These are phyloP conservation scores for Pseudopithomyces maydicus DNA, from an alignment of 2,329 filamentous ascomycete genomes.

Conservation along the genomic window DNA sequence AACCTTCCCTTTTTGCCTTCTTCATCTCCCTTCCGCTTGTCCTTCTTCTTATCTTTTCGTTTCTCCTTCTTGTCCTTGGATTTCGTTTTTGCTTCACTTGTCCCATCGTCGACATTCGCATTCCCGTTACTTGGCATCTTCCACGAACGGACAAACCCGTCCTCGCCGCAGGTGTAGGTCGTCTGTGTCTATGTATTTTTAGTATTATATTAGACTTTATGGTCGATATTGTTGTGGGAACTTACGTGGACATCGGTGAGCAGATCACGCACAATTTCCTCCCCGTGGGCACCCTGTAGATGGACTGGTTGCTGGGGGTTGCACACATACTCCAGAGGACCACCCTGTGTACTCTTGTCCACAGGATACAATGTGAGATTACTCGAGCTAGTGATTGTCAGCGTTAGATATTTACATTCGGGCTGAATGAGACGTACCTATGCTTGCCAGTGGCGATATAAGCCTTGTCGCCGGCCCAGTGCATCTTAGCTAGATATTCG, in stretches of 20 bases:
- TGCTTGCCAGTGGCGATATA: slow-evolving; percentile 70
- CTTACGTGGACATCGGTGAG: slow-evolving; percentile 46
- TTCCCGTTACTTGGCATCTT: slow-evolving; percentile 24
- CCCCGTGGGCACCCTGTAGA: slow-evolving; percentile 52
- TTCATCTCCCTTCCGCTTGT: slow-evolving; percentile 32
- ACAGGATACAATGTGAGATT: slow-evolving; percentile 39
- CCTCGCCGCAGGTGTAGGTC: slow-evolving; percentile 56
- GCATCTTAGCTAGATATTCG: slow-evolving; percentile 74
- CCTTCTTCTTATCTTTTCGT: slow-evolving; percentile 26
- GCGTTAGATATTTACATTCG: not conserved
- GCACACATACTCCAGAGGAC: slow-evolving; percentile 38
- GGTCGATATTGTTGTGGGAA: not conserved
- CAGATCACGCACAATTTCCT: slow-evolving; percentile 55
- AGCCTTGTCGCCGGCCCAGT: slow-evolving; percentile 64
- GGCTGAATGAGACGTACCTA: slow-evolving; percentile 53
- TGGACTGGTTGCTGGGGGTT: slow-evolving; percentile 26
- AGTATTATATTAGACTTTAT: not conserved
- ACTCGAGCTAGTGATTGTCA: slow-evolving; percentile 25
- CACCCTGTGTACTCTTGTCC: slow-evolving; percentile 18
- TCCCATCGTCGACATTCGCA: slow-evolving; percentile 37
- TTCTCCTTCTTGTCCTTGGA: slow-evolving; percentile 3
- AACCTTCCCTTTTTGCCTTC: slow-evolving; percentile 42
- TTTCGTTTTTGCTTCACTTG: slow-evolving; percentile 17
- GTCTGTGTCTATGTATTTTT: slow-evolving; percentile 28
- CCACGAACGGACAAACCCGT: slow-evolving; percentile 53